These are phyloP conservation scores for Apiospora kogelbergensis DNA, from an alignment of 2,329 filamentous ascomycete species.

Conservation along the genomic window DNA sequence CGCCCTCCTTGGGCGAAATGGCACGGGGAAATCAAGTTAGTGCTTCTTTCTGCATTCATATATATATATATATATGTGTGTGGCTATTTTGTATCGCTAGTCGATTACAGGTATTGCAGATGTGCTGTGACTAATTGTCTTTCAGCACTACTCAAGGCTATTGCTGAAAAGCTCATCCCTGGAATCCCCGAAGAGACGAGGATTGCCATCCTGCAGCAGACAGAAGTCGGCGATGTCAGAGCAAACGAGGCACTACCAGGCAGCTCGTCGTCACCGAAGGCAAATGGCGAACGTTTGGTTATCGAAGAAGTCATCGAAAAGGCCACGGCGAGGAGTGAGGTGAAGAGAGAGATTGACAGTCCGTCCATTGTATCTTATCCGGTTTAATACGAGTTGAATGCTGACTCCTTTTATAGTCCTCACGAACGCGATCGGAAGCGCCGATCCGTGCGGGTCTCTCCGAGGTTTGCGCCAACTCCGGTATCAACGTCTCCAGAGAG, in stretches of 20 bases:
- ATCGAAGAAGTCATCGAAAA: conserved; percentile 68
- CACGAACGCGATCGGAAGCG: conserved; percentile 57
- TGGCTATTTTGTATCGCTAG: neutral
- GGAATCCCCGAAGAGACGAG: conserved; percentile 68
- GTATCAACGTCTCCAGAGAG: conserved; percentile 60
- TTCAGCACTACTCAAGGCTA: conserved; percentile 68
- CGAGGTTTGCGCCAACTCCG: conserved; percentile 61
- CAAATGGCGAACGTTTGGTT: conserved; percentile 41
- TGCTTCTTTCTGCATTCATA: neutral
- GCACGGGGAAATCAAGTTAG: conserved; percentile 78
- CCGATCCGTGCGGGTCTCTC: conserved; percentile 58
- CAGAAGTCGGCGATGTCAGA: conserved; percentile 39
- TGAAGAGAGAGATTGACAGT: conserved; percentile 63
- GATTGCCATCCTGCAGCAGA: conserved; percentile 71
- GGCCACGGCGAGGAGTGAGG: conserved; percentile 54
- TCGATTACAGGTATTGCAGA: neutral
- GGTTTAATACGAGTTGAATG: neutral
- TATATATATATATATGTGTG: no score
- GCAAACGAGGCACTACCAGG: conserved; percentile 26
- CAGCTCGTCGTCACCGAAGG: conserved; percentile 9
- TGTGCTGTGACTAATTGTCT: neutral
- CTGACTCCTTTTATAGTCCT: conserved; percentile 41
- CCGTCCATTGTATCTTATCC: conserved; percentile 18
- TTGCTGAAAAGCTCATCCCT: conserved; percentile 76
- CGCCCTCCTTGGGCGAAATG: conserved; percentile 77